Base-by-base conservation (phyloP, 352 stramenopile genomes). In the Globisporangium alternatum region DNA sequence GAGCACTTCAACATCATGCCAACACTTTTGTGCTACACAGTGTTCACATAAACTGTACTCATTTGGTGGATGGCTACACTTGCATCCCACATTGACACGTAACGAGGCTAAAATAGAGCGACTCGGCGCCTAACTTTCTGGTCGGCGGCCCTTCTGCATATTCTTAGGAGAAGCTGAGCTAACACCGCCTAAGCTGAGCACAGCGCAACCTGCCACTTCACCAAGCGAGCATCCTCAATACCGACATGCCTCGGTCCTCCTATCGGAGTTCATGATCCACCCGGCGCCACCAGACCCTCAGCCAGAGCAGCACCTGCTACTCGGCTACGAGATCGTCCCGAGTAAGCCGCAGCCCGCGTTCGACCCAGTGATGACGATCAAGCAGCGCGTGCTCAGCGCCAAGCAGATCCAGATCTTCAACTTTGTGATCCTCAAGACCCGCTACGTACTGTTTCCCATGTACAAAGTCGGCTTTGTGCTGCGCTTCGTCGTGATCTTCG, bases 241-340 rank as follows among this genome's bases (percentile, higher is more conserved):
- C 25, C 13, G 48, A 19, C 3, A 55, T 37, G 25, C 6, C 13
- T 55, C 25, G 47, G 4, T 12, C 12, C 10, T 17, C 33, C 47
- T 1, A 33, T 3, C 22, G n/a, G 49, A 31, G 19, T 5, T 21
- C 10, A 56, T 56, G 51, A 56, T 56, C 17, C 28, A 56, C 12
- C 30, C 51, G 28, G 51, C 51, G 51, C 17, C 51, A 19, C 25
- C 28, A 25, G 51, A 56, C 15, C 28, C 33, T 1, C 25, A 39
- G 30, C 28, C 7, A 19, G 13, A 30, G 1, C 51, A 19, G 13
- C 51, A 3, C 51, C 28, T 25, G 12, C 28, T 25, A 1, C 2
- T 39, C 51, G 17, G 22, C 47, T 68, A 68, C 37, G 54, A 68
- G 31, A 48, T 68, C 15, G 45, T 37, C 12, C 19, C 43, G 45